These are phyloP conservation scores for Mimosa pudica DNA, from an alignment of 306 rosid species.

Conservation along the genomic window DNA sequence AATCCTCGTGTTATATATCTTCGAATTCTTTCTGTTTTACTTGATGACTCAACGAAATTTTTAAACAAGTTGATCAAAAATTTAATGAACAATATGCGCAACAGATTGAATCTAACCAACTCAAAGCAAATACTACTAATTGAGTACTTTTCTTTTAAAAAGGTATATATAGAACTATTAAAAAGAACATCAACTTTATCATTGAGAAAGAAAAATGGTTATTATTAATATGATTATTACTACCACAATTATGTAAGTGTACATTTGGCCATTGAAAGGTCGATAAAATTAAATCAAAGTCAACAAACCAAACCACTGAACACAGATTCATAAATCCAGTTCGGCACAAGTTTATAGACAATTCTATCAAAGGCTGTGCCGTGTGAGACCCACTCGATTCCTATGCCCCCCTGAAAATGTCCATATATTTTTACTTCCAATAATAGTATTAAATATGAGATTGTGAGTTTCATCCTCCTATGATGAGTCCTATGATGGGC, in stretches of 20 bases:
- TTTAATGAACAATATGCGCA: background rate
- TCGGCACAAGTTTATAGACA: background rate
- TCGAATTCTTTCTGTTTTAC: background rate
- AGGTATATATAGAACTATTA: background rate
- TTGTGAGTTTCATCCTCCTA: too few species aligned
- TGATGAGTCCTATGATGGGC: too few species aligned
- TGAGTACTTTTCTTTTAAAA: too few species aligned
- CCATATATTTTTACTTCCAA: background rate
- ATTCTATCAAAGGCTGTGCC: background rate
- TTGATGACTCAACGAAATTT: background rate
- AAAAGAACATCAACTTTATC: background rate
- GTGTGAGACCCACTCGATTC: slow-evolving; percentile 35
- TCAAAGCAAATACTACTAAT: background rate
- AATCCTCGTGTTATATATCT: background rate
- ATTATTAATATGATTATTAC: too few species aligned
- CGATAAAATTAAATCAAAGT: background rate
- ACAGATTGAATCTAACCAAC: background rate
- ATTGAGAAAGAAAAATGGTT: background rate
- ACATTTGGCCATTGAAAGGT: background rate
- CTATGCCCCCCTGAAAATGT: background rate
- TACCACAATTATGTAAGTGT: background rate
- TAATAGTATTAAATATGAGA: too few species aligned
- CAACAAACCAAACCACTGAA: background rate
- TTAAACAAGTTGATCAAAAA: background rate
- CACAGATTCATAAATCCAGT: background rate